These are phyloP conservation scores for Parachaetomium inaequale DNA, from an alignment of 495 filamentous ascomycete genomes.

Conservation along the genomic window DNA sequence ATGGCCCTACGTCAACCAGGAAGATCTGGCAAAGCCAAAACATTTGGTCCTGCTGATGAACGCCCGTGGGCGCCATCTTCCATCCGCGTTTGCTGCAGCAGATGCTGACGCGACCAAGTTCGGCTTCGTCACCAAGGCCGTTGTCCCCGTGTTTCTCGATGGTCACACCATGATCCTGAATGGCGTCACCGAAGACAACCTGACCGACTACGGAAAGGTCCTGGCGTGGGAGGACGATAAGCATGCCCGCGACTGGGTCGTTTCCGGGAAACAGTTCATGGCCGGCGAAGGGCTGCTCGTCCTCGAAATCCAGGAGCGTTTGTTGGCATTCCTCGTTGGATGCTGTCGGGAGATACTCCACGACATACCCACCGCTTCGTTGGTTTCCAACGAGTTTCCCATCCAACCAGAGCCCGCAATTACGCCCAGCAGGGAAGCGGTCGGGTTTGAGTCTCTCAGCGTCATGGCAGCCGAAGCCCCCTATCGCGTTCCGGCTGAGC, in stretches of 20 bases:
- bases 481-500: slow-evolving; percentile 40
- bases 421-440: slow-evolving; percentile 25
- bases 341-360: slow-evolving; percentile 42
- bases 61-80: slow-evolving; percentile 43
- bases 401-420: slow-evolving; percentile 30
- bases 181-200: slow-evolving; percentile 25
- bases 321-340: slow-evolving; percentile 43
- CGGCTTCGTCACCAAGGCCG: slow-evolving; percentile 25
- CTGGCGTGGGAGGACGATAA: slow-evolving; percentile 37
- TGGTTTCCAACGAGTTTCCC: slow-evolving; percentile 11
- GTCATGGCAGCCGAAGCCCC: slow-evolving; percentile 44
- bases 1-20: slow-evolving; percentile 57
- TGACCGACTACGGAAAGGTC: slow-evolving; percentile 45
- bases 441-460: slow-evolving; percentile 19
- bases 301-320: slow-evolving; percentile 45
- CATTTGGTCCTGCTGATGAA: slow-evolving; percentile 49
- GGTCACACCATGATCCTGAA: slow-evolving; percentile 43
- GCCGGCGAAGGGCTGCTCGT: slow-evolving; percentile 46
- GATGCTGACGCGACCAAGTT: slow-evolving; percentile 37
- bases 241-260: slow-evolving; percentile 11
- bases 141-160: slow-evolving; percentile 39
- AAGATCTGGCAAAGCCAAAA: slow-evolving; percentile 48
- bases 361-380: slow-evolving; percentile 16
- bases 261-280: slow-evolving; percentile 16
- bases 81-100: slow-evolving; percentile 38